Evolutionary conservation across 1,139 yeast species (phyloP), one percentile per base, ranked within the genome.

Genomic region (Magnusiomyces tetraspermus): DNA sequence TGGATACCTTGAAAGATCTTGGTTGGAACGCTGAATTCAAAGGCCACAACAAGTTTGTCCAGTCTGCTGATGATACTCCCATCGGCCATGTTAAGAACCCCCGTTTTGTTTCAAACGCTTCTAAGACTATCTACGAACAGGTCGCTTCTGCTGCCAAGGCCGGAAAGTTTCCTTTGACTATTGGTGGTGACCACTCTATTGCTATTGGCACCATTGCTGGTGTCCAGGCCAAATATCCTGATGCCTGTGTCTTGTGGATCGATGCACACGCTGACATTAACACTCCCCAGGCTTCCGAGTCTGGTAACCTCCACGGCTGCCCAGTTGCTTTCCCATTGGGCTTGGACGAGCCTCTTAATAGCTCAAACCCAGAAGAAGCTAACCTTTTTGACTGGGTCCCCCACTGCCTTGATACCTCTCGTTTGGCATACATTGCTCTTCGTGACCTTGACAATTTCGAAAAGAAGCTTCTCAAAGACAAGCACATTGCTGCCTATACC

Each of bases 211-310:
- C 97, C 6, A 83, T 90, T 41, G 76, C 88, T 41, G 98, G 95
- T 13, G 85, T 90, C 48, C 76, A 88, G 61, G 79, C 79, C 31
- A 78, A 80, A 58, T 76, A 85, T 67, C 96, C 97, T 22, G 87
- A 89, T 60, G 89, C 96, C 30, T 88, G 96, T 64, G 76, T 92
- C 49, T 68, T 92, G 59, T 92, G 98, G 98, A 85, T 92, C 60
- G 98, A 92, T 70, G 98, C 98, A 1, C 98, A 92, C 67, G 97
- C 97, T 36, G 98, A 92, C 68, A 83, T 92, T 65, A 92, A 92
- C 73, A 85, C 97, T 1, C 89, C 96, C n/a, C 75, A 75, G 48
- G 81, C 90, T 15, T 83, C 97, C 4, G 85, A 79, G 45, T 81
- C 92, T 11, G 98, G 98, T 47, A 92, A 92, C 69, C 76, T 92